Percentiles rank a stretch among this genome's conserved stretches.
These are phyloP conservation scores for Volvox reticuliferus DNA, from an alignment of 139 green algal species.

Conservation along the genomic window DNA sequence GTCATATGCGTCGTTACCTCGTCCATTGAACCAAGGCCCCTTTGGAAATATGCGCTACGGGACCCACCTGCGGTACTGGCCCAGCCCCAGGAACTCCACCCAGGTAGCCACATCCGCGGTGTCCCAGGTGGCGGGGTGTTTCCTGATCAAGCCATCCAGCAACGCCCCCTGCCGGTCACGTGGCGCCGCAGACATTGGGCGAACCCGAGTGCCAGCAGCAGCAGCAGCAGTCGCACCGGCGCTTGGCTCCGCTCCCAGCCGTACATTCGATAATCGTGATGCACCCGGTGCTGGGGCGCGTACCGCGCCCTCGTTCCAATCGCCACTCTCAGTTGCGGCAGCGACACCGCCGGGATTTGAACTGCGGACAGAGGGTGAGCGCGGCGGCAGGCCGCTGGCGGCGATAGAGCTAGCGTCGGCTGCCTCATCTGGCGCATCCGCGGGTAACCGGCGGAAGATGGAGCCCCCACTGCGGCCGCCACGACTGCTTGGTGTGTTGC, in stretches of 20 bases:
- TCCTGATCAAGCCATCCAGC: conserved; percentile 32
- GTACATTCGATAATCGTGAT: not conserved
- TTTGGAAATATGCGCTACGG: too few species aligned
- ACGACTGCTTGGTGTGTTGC: not conserved
- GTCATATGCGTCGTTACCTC: too few species aligned
- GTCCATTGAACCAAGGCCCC: too few species aligned
- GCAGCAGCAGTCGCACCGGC: too few species aligned
- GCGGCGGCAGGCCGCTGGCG: not conserved
- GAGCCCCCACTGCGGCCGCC: not conserved
- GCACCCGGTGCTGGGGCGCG: conserved; percentile 13
- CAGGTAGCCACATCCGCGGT: conserved; percentile 74
- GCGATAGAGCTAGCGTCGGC: too few species aligned
- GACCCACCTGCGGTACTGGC: conserved; percentile 71
- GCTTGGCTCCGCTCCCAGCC: not conserved
- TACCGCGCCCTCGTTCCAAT: conserved; percentile 23
- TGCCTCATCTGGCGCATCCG: conserved; percentile 1
- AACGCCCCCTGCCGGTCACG: conserved; percentile 41
- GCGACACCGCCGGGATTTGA: not conserved
- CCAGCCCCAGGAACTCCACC: conserved; percentile 77
- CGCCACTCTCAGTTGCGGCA: not conserved
- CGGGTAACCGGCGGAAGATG: conserved; percentile 27
- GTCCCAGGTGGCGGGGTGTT: conserved; percentile 53
- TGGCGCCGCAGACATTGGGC: conserved; percentile 47
- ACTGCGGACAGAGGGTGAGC: not conserved
- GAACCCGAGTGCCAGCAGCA: not conserved